These are phyloP conservation scores for Stropharia rugosoannulata DNA, from an alignment of 768 basidiomycete genomes.

Conservation along the genomic window DNA sequence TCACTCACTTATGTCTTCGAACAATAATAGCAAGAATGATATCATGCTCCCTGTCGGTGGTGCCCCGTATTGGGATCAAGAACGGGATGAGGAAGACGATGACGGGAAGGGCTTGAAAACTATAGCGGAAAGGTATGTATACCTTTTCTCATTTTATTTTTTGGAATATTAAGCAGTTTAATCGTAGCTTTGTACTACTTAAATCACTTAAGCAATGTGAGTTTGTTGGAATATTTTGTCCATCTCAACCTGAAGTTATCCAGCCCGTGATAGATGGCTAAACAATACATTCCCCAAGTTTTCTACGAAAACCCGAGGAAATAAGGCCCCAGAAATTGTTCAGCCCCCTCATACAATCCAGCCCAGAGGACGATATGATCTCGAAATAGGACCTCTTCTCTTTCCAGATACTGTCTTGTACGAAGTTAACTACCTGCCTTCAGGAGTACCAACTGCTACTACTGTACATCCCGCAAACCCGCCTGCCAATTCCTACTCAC, in stretches of 20 bases:
- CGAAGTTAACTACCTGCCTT: slow-evolving; percentile 67
- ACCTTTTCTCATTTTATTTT: background rate
- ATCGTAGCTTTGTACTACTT: slow-evolving; percentile 55
- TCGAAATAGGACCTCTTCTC: slow-evolving; percentile 74
- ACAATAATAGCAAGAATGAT: slow-evolving; percentile 12
- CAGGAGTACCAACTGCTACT: slow-evolving; percentile 16
- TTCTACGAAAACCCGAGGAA: slow-evolving; percentile 60
- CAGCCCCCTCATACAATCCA: slow-evolving; percentile 70
- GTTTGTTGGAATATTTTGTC: slow-evolving; percentile 23
- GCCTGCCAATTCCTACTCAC: slow-evolving; percentile 21
- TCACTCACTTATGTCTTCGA: background rate
- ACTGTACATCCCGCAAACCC: slow-evolving; percentile 22
- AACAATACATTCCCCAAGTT: slow-evolving; percentile 69
- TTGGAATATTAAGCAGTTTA: background rate
- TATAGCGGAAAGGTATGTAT: slow-evolving; percentile 55
- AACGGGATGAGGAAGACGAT: slow-evolving; percentile 39
- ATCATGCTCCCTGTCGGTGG: slow-evolving; percentile 52
- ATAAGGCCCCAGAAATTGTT: slow-evolving; percentile 49
- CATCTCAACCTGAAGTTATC: background rate
- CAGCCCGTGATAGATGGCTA: slow-evolving; percentile 75
- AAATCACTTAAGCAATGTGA: slow-evolving; percentile 72
- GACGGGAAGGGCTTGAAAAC: slow-evolving; percentile 36
- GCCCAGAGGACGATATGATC: slow-evolving; percentile 63
- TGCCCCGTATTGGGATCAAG: slow-evolving; percentile 60
- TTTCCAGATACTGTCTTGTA: slow-evolving; percentile 70